Percentiles rank a stretch among this genome's conserved stretches.
phyloP scores from a whole-genome alignment of 139 green algal genomes.

The Gonium pectorale region DNA sequence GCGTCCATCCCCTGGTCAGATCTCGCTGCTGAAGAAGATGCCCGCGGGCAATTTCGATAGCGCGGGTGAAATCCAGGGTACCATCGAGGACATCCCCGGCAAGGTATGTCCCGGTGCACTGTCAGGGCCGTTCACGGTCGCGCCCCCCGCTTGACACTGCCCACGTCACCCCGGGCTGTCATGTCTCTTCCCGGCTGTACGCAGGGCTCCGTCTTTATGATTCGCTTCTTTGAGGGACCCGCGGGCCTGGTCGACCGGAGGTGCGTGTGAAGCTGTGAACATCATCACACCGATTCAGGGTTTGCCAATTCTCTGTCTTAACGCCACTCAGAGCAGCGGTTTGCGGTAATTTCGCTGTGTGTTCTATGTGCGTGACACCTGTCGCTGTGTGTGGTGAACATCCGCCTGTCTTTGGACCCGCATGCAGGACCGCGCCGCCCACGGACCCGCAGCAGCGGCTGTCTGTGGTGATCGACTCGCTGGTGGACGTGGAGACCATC shows the following conservation, averaged over 20 bases:
- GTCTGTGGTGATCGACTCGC: conserved; percentile 9
- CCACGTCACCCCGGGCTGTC: not conserved
- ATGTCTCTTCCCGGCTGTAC: not conserved
- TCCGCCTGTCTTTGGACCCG: not conserved
- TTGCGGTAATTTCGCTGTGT: too few species aligned
- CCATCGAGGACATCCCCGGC: conserved; percentile 37
- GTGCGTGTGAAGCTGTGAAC: too few species aligned
- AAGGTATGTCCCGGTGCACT: not conserved
- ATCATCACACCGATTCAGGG: too few species aligned
- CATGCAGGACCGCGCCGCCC: conserved; percentile 37
- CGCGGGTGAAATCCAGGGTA: conserved; percentile 51
- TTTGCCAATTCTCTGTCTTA: too few species aligned
- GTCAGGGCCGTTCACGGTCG: too few species aligned
- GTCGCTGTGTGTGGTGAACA: not conserved
- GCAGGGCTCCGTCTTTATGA: conserved; percentile 49
- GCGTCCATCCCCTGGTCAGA: not conserved
- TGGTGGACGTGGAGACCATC: conserved; percentile 52
- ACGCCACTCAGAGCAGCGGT: too few species aligned
- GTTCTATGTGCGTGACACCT: too few species aligned
- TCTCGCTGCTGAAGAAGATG: conserved; percentile 19
- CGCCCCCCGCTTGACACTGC: too few species aligned
- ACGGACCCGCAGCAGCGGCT: conserved; percentile 40
- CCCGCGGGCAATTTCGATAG: conserved; percentile 39
- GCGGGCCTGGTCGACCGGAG: conserved; percentile 16
- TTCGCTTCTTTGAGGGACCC: conserved; percentile 46